A percentile compares a stretch with the other conserved stretches of the same genome.
Evolutionary conservation across 352 stramenopile genomes (phyloP).

Genomic region (Phytophthora foliorum): DNA sequence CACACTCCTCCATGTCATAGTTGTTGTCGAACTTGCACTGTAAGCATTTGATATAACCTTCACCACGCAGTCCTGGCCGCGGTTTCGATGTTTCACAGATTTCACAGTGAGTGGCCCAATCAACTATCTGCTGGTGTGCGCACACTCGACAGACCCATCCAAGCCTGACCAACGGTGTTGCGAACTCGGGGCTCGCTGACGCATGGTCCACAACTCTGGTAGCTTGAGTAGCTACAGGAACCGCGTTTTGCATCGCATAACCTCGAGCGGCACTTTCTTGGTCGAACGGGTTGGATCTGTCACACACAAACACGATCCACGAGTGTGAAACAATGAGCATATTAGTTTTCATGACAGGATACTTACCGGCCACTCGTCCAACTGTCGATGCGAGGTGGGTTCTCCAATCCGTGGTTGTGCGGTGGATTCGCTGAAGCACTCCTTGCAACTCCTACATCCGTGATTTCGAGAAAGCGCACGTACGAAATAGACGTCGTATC

Average conservation of each 20-base stretch:
- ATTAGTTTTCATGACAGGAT: not conserved
- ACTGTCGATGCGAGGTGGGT: conserved; percentile 14
- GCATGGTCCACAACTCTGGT: conserved; percentile 45
- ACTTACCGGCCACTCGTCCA: conserved; percentile 11
- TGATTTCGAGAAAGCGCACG: conserved; percentile 63
- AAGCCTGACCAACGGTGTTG: conserved; percentile 43
- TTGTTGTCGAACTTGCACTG: conserved; percentile 86
- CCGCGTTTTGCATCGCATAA: conserved; percentile 43
- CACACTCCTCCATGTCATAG: conserved; percentile 72
- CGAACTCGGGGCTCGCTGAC: conserved; percentile 34
- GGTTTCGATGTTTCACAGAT: conserved; percentile 79
- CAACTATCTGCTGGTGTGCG: conserved; percentile 70
- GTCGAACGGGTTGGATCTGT: conserved; percentile 10
- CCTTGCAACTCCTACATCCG: conserved; percentile 36
- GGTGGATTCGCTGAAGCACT: conserved; percentile 21
- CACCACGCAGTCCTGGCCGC: conserved; percentile 50
- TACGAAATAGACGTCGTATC: conserved; percentile 69
- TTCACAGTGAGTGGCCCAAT: conserved; percentile 78
- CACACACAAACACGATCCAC: not conserved
- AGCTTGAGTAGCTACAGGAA: conserved; percentile 38
- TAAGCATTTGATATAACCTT: conserved; percentile 65
- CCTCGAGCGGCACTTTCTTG: conserved; percentile 29
- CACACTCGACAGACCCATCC: conserved; percentile 80
- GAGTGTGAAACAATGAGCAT: not conserved
- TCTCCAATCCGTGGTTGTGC: conserved; percentile 13